phyloP scores from a whole-genome alignment of 257 asterid genomes.

The Solanum verrucosum region DNA sequence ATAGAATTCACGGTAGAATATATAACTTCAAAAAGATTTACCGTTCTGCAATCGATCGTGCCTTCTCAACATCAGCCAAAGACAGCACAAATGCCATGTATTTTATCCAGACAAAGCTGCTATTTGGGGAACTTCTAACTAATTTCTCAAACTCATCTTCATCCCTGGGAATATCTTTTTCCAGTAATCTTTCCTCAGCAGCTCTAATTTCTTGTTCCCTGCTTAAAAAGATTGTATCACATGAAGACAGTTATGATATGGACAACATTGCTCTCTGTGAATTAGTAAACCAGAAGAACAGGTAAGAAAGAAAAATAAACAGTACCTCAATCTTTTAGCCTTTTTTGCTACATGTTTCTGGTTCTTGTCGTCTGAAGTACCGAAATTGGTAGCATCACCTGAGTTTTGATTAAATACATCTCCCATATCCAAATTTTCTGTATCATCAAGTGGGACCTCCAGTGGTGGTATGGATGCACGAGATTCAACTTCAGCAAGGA shows the following conservation, averaged over 20 bases:
- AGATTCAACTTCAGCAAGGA: conserved; percentile 56
- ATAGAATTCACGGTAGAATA: not conserved
- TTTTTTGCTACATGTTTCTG: conserved; percentile 46
- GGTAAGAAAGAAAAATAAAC: not conserved
- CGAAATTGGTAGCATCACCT: conserved; percentile 18
- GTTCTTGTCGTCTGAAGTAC: conserved; percentile 37
- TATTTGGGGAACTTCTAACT: conserved; percentile 66
- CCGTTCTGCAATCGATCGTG: conserved; percentile 93
- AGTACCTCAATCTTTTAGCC: conserved; percentile 64
- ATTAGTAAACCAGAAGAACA: not conserved
- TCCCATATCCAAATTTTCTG: conserved; percentile 38
- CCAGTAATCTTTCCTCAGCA: conserved; percentile 86
- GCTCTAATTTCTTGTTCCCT: conserved; percentile 90
- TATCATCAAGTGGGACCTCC: conserved; percentile 79
- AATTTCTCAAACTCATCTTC: conserved; percentile 91
- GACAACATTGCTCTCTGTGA: not conserved
- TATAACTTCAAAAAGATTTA: conserved; percentile 9
- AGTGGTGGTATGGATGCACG: conserved; percentile 81
- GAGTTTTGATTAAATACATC: conserved; percentile 25
- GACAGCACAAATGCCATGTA: conserved; percentile 86
- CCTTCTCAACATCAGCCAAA: conserved; percentile 79
- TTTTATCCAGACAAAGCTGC: conserved; percentile 87
- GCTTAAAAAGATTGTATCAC: conserved; percentile 5
- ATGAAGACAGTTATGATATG: not conserved
- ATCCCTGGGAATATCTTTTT: conserved; percentile 62